Evolutionary conservation across 148 eudicot genomes (phyloP).

Genomic region (Drosera capensis): DNA sequence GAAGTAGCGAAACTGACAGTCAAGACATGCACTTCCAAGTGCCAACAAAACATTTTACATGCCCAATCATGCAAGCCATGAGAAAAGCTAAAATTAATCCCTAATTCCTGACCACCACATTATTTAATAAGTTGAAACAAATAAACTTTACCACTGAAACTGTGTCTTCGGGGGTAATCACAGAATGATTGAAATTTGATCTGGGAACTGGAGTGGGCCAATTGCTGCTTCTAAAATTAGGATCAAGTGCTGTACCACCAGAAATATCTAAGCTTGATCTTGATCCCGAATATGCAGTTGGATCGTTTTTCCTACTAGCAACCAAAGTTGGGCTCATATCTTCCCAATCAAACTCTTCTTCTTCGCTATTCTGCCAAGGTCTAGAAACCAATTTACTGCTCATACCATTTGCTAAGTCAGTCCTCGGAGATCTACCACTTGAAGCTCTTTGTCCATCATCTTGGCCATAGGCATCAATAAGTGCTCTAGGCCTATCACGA

Average conservation of each 20-base stretch:
- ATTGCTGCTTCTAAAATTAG: background rate
- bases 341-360: conserved; percentile 86
- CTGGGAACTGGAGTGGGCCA: background rate
- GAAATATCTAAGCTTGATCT: background rate
- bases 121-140: background rate
- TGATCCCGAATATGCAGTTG: conserved; percentile 15
- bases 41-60: too few relatives aligned
- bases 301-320: conserved; percentile 23
- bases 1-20: too few relatives aligned
- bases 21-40: too few relatives aligned
- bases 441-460: conserved; percentile 39
- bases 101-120: background rate
- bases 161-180: background rate
- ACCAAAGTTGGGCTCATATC: conserved; percentile 52
- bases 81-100: background rate
- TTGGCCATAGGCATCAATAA: conserved; percentile 85
- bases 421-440: conserved; percentile 22
- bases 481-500: conserved; percentile 59
- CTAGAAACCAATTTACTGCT: conserved; percentile 16
- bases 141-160: background rate
- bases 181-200: background rate
- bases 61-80: too few relatives aligned
- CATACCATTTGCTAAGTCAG: conserved; percentile 25
- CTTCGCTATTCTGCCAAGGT: conserved; percentile 74
- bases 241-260: background rate